A percentile compares a stretch with the other conserved stretches of the same genome.
phyloP scores from a whole-genome alignment of 305 asterid genomes.

The Solanum aculeatissimum region DNA sequence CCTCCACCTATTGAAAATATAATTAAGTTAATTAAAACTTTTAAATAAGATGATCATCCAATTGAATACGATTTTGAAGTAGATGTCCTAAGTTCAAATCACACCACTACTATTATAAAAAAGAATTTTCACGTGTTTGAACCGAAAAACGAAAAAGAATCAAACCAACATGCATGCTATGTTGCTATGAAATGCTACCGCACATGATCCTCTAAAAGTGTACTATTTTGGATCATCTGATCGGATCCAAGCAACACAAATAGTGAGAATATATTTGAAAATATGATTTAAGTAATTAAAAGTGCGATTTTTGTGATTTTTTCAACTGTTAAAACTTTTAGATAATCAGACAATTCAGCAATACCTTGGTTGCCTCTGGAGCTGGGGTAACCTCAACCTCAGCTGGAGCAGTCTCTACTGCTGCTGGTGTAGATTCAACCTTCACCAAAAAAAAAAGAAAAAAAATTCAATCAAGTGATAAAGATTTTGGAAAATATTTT shows the following conservation, averaged over 20 bases:
- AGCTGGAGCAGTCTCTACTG: background rate
- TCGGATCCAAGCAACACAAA: background rate
- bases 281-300: background rate
- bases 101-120: background rate
- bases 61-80: background rate
- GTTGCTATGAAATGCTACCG: background rate
- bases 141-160: background rate
- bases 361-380: background rate
- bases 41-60: background rate
- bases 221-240: background rate
- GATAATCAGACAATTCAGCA: background rate
- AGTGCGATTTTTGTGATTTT: background rate
- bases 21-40: background rate
- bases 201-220: background rate
- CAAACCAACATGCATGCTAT: background rate
- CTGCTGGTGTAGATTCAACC: slow-evolving; percentile 5
- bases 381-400: background rate
- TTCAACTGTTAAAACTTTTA: background rate
- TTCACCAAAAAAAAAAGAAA: background rate
- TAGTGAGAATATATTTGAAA: background rate
- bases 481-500: background rate
- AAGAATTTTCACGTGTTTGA: background rate
- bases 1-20: background rate
- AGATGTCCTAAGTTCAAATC: background rate
- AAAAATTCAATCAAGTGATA: background rate